Evolutionary conservation across 768 basidiomycete genomes (phyloP).

Genomic region (Butyriboletus loyo): DNA sequence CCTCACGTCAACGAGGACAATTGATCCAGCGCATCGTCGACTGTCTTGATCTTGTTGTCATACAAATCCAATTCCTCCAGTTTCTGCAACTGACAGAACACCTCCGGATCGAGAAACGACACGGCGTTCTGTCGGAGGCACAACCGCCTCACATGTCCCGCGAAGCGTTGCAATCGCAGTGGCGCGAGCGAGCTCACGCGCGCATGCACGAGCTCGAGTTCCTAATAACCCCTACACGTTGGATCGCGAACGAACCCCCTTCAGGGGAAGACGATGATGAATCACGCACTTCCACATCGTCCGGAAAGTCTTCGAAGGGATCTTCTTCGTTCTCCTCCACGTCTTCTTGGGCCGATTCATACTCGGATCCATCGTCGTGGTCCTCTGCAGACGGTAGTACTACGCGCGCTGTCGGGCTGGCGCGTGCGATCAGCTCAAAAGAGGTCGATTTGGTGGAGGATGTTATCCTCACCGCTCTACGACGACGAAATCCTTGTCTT

Average conservation of each 20-base stretch:
- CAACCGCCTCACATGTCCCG: slow-evolving; percentile 60
- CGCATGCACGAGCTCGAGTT: slow-evolving; percentile 81
- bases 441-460: background rate
- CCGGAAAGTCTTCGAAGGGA: slow-evolving; percentile 74
- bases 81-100: slow-evolving; percentile 60
- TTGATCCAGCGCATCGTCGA: slow-evolving; percentile 63
- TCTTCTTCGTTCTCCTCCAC: slow-evolving; percentile 54
- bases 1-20: slow-evolving; percentile 56
- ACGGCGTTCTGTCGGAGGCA: slow-evolving; percentile 89
- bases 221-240: slow-evolving; percentile 41
- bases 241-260: background rate
- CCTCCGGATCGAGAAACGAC: slow-evolving; percentile 64
- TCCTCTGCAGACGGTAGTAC: slow-evolving; percentile 39
- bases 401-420: slow-evolving; percentile 42
- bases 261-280: background rate
- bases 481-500: slow-evolving; percentile 22
- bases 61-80: slow-evolving; percentile 93
- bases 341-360: slow-evolving; percentile 42
- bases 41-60: slow-evolving; percentile 85
- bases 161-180: slow-evolving; percentile 75
- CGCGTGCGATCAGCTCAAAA: background rate
- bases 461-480: slow-evolving; percentile 24
- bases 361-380: slow-evolving; percentile 30
- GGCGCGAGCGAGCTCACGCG: slow-evolving; percentile 65
- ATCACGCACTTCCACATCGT: slow-evolving; percentile 72